Base-by-base conservation (phyloP, 148 eudicot species). In the Chenopodium suecicum region DNA sequence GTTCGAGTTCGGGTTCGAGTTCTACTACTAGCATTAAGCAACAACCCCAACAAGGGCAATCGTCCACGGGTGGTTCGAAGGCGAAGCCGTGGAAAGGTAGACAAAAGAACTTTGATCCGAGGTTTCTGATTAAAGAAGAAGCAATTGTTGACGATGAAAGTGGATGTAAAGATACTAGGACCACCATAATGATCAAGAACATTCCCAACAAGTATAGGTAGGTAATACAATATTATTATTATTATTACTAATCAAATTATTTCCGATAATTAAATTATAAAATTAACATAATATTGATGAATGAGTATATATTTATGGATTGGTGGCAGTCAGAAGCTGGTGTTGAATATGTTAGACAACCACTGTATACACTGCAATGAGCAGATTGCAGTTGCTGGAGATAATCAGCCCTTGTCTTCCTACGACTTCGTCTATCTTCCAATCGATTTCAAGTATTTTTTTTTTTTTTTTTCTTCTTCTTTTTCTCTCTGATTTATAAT, bases 301-400 rank as follows among this genome's bases (percentile, higher is more conserved):
- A 31, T 8, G 8, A 41, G 5, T 41, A 41, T 41, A 5, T 41
- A 41, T 34, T 31, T 12, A 12, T 25, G 32, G 72, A 66, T 76
- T 82, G 29, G 66, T 20, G 73, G 86, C 89, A 95, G 99, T 89
- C 99, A 91, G 89, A 95, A 95, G 89, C 80, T 95, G 84, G 72
- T 96, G 84, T 88, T 96, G 88, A 90, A 91, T 87, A 94, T 96
- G 98, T 87, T 96, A 89, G 99, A 96, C 87, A 96, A 96, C 83
- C 99, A 94, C 91, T 96, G 99, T 81, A 94, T 94, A n/a, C 95
- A 91, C 89, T 92, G 93, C 91, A 96, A 96, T 76, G 97, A 96
- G 77, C 92, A 91, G 86, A 87, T 90, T 48, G 81, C 78, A 47
- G 82, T 64, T 79, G 89, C 86, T 72, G 86, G 77, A 62, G 66